phyloP scores from a whole-genome alignment of 768 basidiomycete genomes.

The Macrolepiota fuliginosa region DNA sequence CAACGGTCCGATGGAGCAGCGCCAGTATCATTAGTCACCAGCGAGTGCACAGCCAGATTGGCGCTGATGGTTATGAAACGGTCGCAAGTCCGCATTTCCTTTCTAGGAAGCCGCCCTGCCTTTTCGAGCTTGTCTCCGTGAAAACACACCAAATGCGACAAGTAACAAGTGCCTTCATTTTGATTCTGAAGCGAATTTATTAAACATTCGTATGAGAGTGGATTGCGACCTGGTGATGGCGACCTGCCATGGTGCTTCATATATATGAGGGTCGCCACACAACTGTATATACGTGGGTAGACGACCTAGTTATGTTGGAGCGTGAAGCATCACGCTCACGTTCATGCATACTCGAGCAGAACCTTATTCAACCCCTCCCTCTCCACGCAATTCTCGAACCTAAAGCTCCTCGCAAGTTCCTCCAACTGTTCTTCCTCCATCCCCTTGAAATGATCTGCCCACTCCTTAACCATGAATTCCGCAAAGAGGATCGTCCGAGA shows the following conservation, averaged over 20 bases:
- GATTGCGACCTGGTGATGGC: neutral
- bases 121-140: neutral
- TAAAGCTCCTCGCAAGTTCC: constrained; percentile 70
- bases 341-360: constrained; percentile 38
- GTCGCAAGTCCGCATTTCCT: neutral
- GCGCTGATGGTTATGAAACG: constrained; percentile 5
- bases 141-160: neutral
- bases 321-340: neutral
- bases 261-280: neutral
- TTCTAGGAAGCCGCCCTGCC: neutral
- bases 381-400: constrained; percentile 66
- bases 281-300: neutral
- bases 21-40: neutral
- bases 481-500: constrained; percentile 68
- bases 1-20: neutral
- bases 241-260: neutral
- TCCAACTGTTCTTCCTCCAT: constrained; percentile 62
- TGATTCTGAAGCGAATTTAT: neutral
- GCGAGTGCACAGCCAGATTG: neutral
- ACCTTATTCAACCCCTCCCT: constrained; percentile 64
- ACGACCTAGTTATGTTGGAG: neutral
- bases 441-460: constrained; percentile 66
- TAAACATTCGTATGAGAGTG: neutral
- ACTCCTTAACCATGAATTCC: constrained; percentile 71
- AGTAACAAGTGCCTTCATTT: neutral